Percentiles rank a stretch among this genome's conserved stretches.
Conservation (phyloP, 2,329 filamentous ascomycete genomes). For the Proliferodiscus dingleyae region DNA sequence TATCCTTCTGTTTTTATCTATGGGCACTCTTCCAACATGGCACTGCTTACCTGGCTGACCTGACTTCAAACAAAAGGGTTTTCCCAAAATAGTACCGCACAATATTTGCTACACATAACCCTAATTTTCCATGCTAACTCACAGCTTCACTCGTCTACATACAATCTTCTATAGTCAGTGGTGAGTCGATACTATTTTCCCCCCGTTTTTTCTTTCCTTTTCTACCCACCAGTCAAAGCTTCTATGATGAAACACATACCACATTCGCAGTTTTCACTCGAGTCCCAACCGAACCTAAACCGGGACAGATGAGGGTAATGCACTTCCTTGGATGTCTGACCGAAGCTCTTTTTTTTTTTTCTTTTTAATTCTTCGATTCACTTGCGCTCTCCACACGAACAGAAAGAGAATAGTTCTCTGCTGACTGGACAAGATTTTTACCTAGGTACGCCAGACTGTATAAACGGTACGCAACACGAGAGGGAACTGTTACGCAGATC, state of each 20-base stretch:
- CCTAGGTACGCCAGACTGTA: too few relatives aligned
- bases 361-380: neutral
- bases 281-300: constrained; percentile 60
- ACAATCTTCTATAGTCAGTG: too few relatives aligned
- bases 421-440: too few relatives aligned
- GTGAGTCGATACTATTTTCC: too few relatives aligned
- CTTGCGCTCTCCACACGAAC: too few relatives aligned
- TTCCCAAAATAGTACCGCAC: constrained; percentile 6
- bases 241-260: constrained; percentile 69
- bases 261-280: constrained; percentile 89
- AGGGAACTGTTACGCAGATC: too few relatives aligned
- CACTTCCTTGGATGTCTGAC: constrained; percentile 76
- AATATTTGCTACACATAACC: neutral
- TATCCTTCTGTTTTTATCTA: constrained; percentile 10
- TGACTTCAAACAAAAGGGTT: constrained; percentile 21
- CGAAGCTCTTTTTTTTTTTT: constrained; percentile 14
- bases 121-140: constrained; percentile 1
- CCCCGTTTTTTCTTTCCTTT: constrained; percentile 2
- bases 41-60: constrained; percentile 4
- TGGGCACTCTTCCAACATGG: too few relatives aligned
- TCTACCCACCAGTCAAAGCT: constrained; percentile 16
- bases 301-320: constrained; percentile 61
- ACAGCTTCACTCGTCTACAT: neutral
- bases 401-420: neutral
- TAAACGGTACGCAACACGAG: too few relatives aligned